Conservation (phyloP, 2,329 filamentous ascomycete genomes). For the Fusarium sp. region DNA sequence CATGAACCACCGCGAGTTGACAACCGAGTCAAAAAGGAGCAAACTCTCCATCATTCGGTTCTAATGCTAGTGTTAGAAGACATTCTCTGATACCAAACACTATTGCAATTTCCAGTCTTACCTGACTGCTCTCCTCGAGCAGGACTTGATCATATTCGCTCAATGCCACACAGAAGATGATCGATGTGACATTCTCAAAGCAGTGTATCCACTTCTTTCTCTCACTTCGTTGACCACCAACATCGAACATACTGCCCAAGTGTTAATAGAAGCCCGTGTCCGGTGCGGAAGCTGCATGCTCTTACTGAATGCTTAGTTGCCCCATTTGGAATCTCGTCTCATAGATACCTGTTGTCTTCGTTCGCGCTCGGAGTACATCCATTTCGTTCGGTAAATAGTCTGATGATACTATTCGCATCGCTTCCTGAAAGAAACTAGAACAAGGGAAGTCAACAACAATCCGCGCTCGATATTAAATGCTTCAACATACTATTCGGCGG, state of each 20-base stretch:
- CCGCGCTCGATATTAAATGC: not conserved
- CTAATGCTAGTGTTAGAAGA: slow-evolving; percentile 56
- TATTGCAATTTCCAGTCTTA: slow-evolving; percentile 38
- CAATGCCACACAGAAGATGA: slow-evolving; percentile 97
- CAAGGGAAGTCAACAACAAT: slow-evolving; percentile 10
- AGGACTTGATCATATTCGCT: slow-evolving; percentile 99
- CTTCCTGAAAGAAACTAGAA: slow-evolving; percentile 92
- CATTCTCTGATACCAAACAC: not conserved
- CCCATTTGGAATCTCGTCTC: slow-evolving; percentile 99
- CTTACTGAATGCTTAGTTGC: slow-evolving; percentile 97
- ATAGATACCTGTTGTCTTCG: slow-evolving; percentile 99
- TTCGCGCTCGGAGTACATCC: slow-evolving; percentile 93
- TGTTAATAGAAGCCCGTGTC: slow-evolving; percentile 32
- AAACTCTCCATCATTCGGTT: slow-evolving; percentile 99
- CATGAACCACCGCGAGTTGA: slow-evolving; percentile 99
- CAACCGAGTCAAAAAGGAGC: slow-evolving; percentile 95
- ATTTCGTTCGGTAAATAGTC: slow-evolving; percentile 94
- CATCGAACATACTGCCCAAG: slow-evolving; percentile 90
- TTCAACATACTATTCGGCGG: slow-evolving; percentile 87
- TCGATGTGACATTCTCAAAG: slow-evolving; percentile 99
- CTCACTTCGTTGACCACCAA: slow-evolving; percentile 95
- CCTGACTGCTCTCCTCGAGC: slow-evolving; percentile 96
- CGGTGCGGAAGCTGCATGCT: slow-evolving; percentile 16
- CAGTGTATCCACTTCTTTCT: slow-evolving; percentile 99
- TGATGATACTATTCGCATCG: slow-evolving; percentile 80